Percentiles rank a stretch among this genome's conserved stretches.
Conservation (phyloP, 2,329 filamentous ascomycete species). For the Nemania sp. region DNA sequence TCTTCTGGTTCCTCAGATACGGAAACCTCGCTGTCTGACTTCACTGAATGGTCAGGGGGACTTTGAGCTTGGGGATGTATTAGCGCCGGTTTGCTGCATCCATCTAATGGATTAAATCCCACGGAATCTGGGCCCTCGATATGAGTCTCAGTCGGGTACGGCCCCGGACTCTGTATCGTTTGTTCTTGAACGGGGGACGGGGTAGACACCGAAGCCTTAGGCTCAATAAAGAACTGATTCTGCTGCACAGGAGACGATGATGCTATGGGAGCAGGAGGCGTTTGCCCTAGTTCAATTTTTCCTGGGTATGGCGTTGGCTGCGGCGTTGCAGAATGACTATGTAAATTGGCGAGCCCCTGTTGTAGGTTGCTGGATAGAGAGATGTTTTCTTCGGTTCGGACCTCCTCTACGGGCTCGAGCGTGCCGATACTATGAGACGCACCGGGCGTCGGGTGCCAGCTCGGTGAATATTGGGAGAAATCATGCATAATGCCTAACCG, state of each 20-base stretch:
- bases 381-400: constrained; percentile 4
- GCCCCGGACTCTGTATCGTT: neutral
- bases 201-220: neutral
- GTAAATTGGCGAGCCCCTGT: constrained; percentile 1
- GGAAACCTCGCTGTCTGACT: constrained; percentile 6
- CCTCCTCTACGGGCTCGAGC: neutral
- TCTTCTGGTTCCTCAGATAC: constrained; percentile 6
- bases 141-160: neutral
- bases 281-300: neutral
- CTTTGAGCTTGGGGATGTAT: neutral
- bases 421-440: neutral
- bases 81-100: neutral
- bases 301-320: constrained; percentile 8
- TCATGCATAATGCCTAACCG: no score
- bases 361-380: neutral
- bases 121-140: neutral
- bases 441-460: no score
- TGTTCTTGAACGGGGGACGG: neutral
- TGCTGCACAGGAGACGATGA: constrained; percentile 6
- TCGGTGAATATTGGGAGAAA: no score
- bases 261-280: constrained; percentile 1
- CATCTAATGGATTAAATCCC: neutral
- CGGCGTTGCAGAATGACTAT: neutral
- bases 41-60: constrained; percentile 2
- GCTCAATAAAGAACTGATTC: neutral